Evolutionary conservation across 345 rosid species (phyloP).

Genomic region (Salix exigua): DNA sequence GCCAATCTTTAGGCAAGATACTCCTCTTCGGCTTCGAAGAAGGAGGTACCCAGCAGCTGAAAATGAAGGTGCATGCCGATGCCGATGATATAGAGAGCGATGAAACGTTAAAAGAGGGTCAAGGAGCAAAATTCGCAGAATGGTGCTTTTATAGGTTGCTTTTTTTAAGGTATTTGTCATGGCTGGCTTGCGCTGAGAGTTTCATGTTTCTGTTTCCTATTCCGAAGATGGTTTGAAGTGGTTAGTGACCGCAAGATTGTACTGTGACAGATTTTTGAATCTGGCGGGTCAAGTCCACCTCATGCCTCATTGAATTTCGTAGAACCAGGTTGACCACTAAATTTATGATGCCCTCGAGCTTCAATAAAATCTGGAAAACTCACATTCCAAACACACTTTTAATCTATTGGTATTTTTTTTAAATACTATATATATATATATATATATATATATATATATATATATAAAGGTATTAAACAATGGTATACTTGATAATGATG

Average conservation of each 20-base stretch:
- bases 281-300: not conserved
- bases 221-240: not conserved
- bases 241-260: not conserved
- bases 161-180: not conserved
- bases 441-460: no score
- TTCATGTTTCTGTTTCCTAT: not conserved
- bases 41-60: constrained; percentile 23
- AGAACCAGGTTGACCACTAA: not conserved
- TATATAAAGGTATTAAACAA: no score
- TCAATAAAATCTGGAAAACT: no score
- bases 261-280: no score
- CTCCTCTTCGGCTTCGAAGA: constrained; percentile 23
- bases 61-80: not conserved
- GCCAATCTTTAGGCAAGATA: not conserved
- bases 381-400: no score
- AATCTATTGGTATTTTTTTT: no score
- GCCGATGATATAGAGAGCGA: constrained; percentile 12
- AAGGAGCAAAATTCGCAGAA: constrained; percentile 19
- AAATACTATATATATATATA: no score
- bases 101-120: constrained; percentile 3
- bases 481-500: no score
- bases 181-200: not conserved
- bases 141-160: not conserved
- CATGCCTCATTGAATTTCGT: not conserved
- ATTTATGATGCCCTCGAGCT: not conserved